Evolutionary conservation across 2,329 filamentous ascomycete genomes (phyloP).

Genomic region (Cytospora piceicola): DNA sequence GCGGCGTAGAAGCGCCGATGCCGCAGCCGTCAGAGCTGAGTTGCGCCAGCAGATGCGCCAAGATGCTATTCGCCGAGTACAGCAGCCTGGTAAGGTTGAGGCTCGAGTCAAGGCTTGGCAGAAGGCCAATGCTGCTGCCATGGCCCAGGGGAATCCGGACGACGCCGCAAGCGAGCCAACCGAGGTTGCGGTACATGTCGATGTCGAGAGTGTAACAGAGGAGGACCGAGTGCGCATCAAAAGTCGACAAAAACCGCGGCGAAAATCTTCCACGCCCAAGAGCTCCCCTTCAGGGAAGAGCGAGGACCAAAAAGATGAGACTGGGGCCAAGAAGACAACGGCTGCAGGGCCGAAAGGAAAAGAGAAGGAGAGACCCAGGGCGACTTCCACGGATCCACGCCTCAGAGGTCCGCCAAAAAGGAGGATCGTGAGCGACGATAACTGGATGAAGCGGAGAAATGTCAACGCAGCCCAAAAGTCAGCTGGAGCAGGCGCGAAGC

Average conservation of each 20-base stretch:
- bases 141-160: constrained; percentile 55
- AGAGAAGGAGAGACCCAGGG: constrained; percentile 29
- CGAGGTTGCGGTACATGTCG: constrained; percentile 63
- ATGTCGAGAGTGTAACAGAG: constrained; percentile 65
- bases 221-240: constrained; percentile 63
- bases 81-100: constrained; percentile 68
- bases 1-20: constrained; percentile 59
- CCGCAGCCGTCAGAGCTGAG: constrained; percentile 56
- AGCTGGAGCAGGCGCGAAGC: constrained; percentile 36
- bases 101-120: constrained; percentile 87
- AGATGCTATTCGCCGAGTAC: constrained; percentile 61
- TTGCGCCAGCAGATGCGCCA: constrained; percentile 60
- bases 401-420: constrained; percentile 75
- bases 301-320: constrained; percentile 35
- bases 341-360: constrained; percentile 25
- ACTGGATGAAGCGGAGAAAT: constrained; percentile 69
- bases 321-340: constrained; percentile 28
- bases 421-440: constrained; percentile 88
- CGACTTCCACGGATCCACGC: constrained; percentile 44
- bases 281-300: constrained; percentile 40
- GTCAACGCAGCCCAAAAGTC: constrained; percentile 33
- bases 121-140: constrained; percentile 71
- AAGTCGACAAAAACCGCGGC: constrained; percentile 50
- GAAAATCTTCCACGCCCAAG: constrained; percentile 32
- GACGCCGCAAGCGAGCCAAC: constrained; percentile 59